These are phyloP conservation scores for Antarctomyces pellizariae DNA, from an alignment of 495 filamentous ascomycete species.

Conservation along the genomic window DNA sequence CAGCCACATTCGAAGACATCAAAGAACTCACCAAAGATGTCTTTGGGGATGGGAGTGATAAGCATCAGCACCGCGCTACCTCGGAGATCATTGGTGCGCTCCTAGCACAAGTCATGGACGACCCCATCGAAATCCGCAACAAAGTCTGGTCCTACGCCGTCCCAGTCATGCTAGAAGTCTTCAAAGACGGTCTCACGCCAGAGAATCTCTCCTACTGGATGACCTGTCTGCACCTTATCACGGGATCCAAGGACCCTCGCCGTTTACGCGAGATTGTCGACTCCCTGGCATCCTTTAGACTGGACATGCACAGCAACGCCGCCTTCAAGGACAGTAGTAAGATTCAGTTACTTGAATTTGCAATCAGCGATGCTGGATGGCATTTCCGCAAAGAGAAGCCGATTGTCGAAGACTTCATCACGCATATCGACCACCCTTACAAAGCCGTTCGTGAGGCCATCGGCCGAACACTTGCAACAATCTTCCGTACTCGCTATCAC, in stretches of 20 bases:
- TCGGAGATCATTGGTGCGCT: slow-evolving; percentile 82
- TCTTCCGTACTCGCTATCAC: slow-evolving; percentile 76
- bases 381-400: slow-evolving; percentile 84
- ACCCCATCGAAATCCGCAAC: slow-evolving; percentile 39
- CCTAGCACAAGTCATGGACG: slow-evolving; percentile 49
- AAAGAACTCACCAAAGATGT: slow-evolving; percentile 49
- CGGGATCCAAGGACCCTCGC: slow-evolving; percentile 60
- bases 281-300: slow-evolving; percentile 58
- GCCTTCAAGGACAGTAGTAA: slow-evolving; percentile 98
- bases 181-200: slow-evolving; percentile 74
- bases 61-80: slow-evolving; percentile 92
- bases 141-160: slow-evolving; percentile 74
- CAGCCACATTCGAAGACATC: slow-evolving; percentile 68
- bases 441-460: slow-evolving; percentile 91
- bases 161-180: slow-evolving; percentile 66
- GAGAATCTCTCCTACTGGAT: slow-evolving; percentile 91
- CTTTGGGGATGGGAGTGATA: slow-evolving; percentile 84
- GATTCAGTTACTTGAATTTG: slow-evolving; percentile 74
- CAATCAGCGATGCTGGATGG: slow-evolving; percentile 77
- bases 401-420: slow-evolving; percentile 69
- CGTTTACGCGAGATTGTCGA: slow-evolving; percentile 69
- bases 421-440: slow-evolving; percentile 90
- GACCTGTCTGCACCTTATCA: slow-evolving; percentile 69
- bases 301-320: slow-evolving; percentile 88
- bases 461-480: slow-evolving; percentile 64